Percentiles rank a stretch among this genome's conserved stretches.
phyloP scores from a whole-genome alignment of 2,329 filamentous ascomycete genomes.

The Aspergillus luchuensis region DNA sequence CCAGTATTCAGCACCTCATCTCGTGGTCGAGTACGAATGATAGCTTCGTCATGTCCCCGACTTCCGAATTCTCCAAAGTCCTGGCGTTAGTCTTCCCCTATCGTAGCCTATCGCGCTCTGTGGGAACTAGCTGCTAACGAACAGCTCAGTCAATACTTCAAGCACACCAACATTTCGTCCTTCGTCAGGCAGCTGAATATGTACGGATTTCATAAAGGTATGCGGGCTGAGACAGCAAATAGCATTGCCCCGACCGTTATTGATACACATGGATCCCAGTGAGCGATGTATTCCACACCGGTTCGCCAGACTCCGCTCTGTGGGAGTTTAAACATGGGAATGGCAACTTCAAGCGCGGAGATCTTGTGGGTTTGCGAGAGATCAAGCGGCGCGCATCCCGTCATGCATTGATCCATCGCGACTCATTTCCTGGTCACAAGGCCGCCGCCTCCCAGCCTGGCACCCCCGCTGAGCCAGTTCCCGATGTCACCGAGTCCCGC shows the following conservation, averaged over 20 bases:
- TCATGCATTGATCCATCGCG: slow-evolving; percentile 88
- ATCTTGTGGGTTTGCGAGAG: slow-evolving; percentile 85
- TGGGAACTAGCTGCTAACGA: slow-evolving; percentile 7
- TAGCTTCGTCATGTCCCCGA: slow-evolving; percentile 98
- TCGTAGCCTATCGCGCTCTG: not conserved
- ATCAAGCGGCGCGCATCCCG: slow-evolving; percentile 94
- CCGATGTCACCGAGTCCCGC: slow-evolving; percentile 75
- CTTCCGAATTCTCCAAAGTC: slow-evolving; percentile 96
- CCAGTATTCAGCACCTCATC: slow-evolving; percentile 89
- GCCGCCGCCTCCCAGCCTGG: slow-evolving; percentile 74
- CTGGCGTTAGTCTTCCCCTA: slow-evolving; percentile 70
- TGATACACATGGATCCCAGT: slow-evolving; percentile 56
- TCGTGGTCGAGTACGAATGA: slow-evolving; percentile 93
- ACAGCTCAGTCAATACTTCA: slow-evolving; percentile 84
- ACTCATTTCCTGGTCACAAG: slow-evolving; percentile 80
- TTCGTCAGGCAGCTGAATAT: slow-evolving; percentile 98
- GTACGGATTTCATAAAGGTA: slow-evolving; percentile 99
- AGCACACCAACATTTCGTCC: slow-evolving; percentile 98
- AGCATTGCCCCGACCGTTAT: slow-evolving; percentile 5
- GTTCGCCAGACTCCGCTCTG: slow-evolving; percentile 85
- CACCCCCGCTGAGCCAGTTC: slow-evolving; percentile 79
- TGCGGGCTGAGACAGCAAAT: slow-evolving; percentile 12
- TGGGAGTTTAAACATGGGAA: slow-evolving; percentile 99
- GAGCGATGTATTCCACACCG: slow-evolving; percentile 96
- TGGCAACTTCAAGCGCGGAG: slow-evolving; percentile 93